Evolutionary conservation across 805 yeast genomes (phyloP).

Genomic region (baker's yeast (Saccharomyces cerevisiae)): DNA sequence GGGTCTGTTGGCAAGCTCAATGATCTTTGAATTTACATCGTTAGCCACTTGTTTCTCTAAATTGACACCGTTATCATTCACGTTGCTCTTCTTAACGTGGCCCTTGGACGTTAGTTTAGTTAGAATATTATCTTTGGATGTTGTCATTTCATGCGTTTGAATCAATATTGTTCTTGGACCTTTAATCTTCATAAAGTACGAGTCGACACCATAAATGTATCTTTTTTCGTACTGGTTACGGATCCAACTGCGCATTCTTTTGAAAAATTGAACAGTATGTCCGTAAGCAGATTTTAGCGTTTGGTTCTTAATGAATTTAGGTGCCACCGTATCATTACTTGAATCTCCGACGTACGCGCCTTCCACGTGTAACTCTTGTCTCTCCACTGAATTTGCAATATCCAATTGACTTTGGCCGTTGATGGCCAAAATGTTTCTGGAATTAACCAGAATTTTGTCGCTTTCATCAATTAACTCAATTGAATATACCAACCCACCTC

Average conservation of each 20-base stretch:
- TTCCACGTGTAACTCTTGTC: slow-evolving; percentile 3
- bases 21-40: not conserved
- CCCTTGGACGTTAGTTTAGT: slow-evolving; percentile 8
- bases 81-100: slow-evolving; percentile 17
- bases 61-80: not conserved
- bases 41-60: slow-evolving; percentile 1
- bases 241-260: slow-evolving; percentile 8
- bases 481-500: slow-evolving; percentile 24
- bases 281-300: not conserved
- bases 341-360: not conserved
- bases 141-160: slow-evolving; percentile 14
- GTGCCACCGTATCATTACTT: slow-evolving; percentile 1
- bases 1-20: not conserved
- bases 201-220: slow-evolving; percentile 15
- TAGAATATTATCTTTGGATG: slow-evolving; percentile 1
- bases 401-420: slow-evolving; percentile 26
- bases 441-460: slow-evolving; percentile 25
- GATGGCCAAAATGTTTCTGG: slow-evolving; percentile 25
- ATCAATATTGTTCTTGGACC: slow-evolving; percentile 31
- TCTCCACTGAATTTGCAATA: slow-evolving; percentile 17
- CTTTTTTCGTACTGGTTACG: slow-evolving; percentile 6
- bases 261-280: not conserved
- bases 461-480: slow-evolving; percentile 18
- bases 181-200: slow-evolving; percentile 20
- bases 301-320: not conserved